These are phyloP conservation scores for Larix kaempferi DNA, from an alignment of 75 land plant genomes.

Conservation along the genomic window DNA sequence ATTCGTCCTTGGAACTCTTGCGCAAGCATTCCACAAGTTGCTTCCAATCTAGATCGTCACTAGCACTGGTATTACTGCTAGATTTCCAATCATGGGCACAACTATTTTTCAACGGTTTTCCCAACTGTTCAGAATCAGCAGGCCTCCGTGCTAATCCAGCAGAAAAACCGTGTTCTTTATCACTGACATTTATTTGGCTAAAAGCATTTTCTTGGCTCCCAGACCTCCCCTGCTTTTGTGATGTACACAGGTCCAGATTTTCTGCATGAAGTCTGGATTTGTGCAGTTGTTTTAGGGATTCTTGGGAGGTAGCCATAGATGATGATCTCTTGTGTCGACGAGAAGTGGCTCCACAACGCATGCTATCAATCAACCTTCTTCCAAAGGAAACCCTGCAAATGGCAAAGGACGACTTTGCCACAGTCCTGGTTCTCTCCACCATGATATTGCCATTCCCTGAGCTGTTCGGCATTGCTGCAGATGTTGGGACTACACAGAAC, in stretches of 20 bases:
- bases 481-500: too few species aligned
- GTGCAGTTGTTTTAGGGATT: not conserved
- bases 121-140: conserved; percentile 21
- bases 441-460: conserved; percentile 4
- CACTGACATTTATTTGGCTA: not conserved
- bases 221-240: not conserved
- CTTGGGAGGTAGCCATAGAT: conserved; percentile 1
- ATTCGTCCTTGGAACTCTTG: conserved; percentile 15
- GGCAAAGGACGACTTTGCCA: conserved; percentile 10
- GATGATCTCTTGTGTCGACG: conserved; percentile 6
- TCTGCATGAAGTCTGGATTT: not conserved
- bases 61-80: conserved; percentile 15
- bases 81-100: conserved; percentile 3
- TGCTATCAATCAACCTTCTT: conserved; percentile 23
- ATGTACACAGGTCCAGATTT: not conserved
- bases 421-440: conserved; percentile 4
- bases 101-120: conserved; percentile 24
- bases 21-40: conserved; percentile 32
- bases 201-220: not conserved
- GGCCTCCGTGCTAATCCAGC: not conserved
- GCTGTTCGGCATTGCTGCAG: conserved; percentile 5
- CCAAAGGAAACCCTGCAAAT: conserved; percentile 27
- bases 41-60: conserved; percentile 31
- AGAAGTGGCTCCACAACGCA: conserved; percentile 31
- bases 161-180: not conserved